Evolutionary conservation across 2,329 filamentous ascomycete genomes (phyloP), one percentile per base, ranked within the genome.

Genomic region (Xylaria sp.): DNA sequence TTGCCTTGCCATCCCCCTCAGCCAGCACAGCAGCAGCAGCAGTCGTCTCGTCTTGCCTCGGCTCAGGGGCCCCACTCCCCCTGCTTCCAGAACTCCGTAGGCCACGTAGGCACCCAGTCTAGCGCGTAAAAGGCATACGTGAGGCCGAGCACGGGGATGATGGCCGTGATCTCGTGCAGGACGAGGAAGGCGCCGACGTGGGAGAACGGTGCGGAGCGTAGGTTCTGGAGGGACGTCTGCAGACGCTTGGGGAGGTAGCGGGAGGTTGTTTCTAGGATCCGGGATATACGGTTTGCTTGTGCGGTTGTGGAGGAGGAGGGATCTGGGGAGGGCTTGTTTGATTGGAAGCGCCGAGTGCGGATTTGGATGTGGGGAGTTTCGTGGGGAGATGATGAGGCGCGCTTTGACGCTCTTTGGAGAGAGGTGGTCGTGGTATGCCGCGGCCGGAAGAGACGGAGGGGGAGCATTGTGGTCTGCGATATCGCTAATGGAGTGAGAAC

Each of bases 101-200:
- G 75, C 70, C 80, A 82, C 13, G 83, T 69, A 0, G 93, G 92
- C 34, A 91, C 80, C 80, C 88, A 89, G 62, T 86, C 79, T 1
- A 85, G 85, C 71, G 91, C 92, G 76, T 97, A 90, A 74, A 99
- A 96, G 1, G 85, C 72, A 0, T 81, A 86, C 19, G 90, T 86
- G 1, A 97, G 81, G 0, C 83, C 87, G 46, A 95, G 73, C 0
- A 97, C 76, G 0, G 93, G 93, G 1, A 93, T 74, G 9, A 97
- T 77, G 8, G 94, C 93, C 0, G 94, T 97, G 50, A 97, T 72
- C 74, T 99, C 94, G 77, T 99, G 94, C 0, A 99, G 81, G 46
- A 97, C 78, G 9, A 97, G 79, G 73, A 99, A 99, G 0, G 93
- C 87, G 1, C 88, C 84, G 48, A 96, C 80, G 75, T 97, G 91